Evolutionary conservation across 192 early-diverging fungal genomes (phyloP).

Genomic region (Paraglomus brasilianum): DNA sequence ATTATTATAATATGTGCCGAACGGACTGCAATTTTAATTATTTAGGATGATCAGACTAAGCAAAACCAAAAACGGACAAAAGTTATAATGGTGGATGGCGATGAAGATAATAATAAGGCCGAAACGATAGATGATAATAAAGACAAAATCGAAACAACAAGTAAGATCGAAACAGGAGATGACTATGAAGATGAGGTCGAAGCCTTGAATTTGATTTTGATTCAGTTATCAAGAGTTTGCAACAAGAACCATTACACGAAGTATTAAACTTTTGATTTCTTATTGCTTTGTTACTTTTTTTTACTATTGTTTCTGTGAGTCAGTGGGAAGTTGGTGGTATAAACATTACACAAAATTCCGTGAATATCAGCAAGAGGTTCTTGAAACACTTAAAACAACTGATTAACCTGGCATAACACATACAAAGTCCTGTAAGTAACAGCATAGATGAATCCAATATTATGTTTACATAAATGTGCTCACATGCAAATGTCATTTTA

Average conservation of each 20-base stretch:
- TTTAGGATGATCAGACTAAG: too few relatives aligned
- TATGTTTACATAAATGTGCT: not conserved
- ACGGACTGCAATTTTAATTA: too few relatives aligned
- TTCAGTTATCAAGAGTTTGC: constrained; percentile 12
- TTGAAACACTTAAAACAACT: constrained; percentile 23
- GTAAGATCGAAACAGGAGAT: too few relatives aligned
- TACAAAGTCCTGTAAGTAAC: constrained; percentile 29
- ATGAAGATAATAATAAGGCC: too few relatives aligned
- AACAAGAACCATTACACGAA: constrained; percentile 11
- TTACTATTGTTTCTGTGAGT: not conserved
- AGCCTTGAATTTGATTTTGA: constrained; percentile 3
- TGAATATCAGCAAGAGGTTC: constrained; percentile 29
- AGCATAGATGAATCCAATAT: too few relatives aligned
- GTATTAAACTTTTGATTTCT: constrained; percentile 13
- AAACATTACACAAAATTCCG: constrained; percentile 25
- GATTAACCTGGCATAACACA: constrained; percentile 17
- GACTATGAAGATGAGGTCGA: not conserved
- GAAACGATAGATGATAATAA: too few relatives aligned
- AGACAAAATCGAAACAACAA: too few relatives aligned
- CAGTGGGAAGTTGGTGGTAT: constrained; percentile 23
- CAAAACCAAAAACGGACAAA: too few relatives aligned
- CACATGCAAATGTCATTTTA: constrained; percentile 9
- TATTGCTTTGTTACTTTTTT: not conserved
- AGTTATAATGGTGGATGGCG: too few relatives aligned
- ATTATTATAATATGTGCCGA: too few relatives aligned